Evolutionary conservation across 495 filamentous ascomycete genomes (phyloP), one percentile per base, ranked within the genome.

Genomic region (Penicillium pulvis): DNA sequence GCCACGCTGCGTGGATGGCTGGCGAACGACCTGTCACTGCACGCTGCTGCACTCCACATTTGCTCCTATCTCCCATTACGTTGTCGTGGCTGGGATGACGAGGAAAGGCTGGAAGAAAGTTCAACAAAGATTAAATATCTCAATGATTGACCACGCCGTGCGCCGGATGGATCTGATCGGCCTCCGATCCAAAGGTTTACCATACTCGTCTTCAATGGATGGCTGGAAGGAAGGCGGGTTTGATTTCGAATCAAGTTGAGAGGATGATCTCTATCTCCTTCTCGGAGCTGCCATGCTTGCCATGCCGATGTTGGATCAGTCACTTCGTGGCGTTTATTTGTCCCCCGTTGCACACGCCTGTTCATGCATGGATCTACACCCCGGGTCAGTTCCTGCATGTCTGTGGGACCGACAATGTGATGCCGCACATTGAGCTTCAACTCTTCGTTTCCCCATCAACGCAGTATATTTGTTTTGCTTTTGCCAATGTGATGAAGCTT

Each of bases 401-500:
- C 17, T 20, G 12, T 43, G 56, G 45, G 49, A 23, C 50, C 23
- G 47, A n/a, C 9, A 19, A 62, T 65, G 56, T 68, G 65, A 68
- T 62, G 46, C 54, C 39, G 51, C 62, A 56, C 51, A 62, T 65
- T 48, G 35, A 56, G 16, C 44, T 36, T 26, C 39, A 45, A 46
- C 17, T 50, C 19, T 45, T 20, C 41, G 64, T 64, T 67, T 49
- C 62, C 61, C 53, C 51, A 58, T 67, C 61, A 67, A 67, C 64
- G 33, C 56, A 46, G 41, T 55, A 44, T 43, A 23, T 53, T 53
- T 43, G 35, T 30, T 43, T 43, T 53, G 14, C 19, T 30, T 53
- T 26, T 24, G 11, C 26, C 26, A 30, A 31, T 16, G 12, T 24
- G 11, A 51, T 3, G 26, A 4, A 33, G 30, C 39, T 41, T 41